Evolutionary conservation across 495 filamentous ascomycete genomes (phyloP), one percentile per base, ranked within the genome.

Genomic region (Trypethelium eluteriae): DNA sequence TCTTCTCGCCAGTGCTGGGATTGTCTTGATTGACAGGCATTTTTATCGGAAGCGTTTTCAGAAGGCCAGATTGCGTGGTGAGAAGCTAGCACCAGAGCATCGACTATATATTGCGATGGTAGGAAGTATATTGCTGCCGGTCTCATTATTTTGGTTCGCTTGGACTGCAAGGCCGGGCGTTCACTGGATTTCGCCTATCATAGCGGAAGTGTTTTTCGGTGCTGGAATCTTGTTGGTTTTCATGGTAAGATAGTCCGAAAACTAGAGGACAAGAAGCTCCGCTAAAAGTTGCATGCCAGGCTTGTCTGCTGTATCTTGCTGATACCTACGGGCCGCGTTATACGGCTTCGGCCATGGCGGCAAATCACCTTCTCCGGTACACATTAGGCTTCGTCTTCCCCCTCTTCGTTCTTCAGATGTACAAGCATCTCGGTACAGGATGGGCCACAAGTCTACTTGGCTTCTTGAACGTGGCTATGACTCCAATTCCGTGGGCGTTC

Each of bases 361-460:
- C 18, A 4, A 46, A 46, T 47, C 59, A 50, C 6, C 62, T 66
- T 47, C 11, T 66, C 2, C 65, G 65, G 7, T 66, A 66, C 25
- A n/a, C 41, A 14, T 7, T 44, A 14, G 41, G 41, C 56, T 32
- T 61, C 11, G 83, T 78, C 2, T 91, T 89, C 70, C 89, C 89
- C 7, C 78, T 92, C 35, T 82, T 82, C 65, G 75, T 75, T 3
- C 62, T 80, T 12, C 76, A 77, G 62, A 78, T 82, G 78, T 77
- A 74, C 62, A 66, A 64, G 34, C 65, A 65, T 3, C 64, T 77
- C 4, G 75, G 75, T 4, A 69, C 74, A 1, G 70, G 62, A 36
- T 81, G 79, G 79, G 79, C 79, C 14, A 76, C 77, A 4, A 76
- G 71, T 49, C 68, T 79, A 16, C 73, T 81, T 35, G 79, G 76